Percentiles rank a stretch among this genome's conserved stretches.
Evolutionary conservation across 164 flowering plant genomes (phyloP).

Genomic region (Kalanchoe fedtschenkoi): DNA sequence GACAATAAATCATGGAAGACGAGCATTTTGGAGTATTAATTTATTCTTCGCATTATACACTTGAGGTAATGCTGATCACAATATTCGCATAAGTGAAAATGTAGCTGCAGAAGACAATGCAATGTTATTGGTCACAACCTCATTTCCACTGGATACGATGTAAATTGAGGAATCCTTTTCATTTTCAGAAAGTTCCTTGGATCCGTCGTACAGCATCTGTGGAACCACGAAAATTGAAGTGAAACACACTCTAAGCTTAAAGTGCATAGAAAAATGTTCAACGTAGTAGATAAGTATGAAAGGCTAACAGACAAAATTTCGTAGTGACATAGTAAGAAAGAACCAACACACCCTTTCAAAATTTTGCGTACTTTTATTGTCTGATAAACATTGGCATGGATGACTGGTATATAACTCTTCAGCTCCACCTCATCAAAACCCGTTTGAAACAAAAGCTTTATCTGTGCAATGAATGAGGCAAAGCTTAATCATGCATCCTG

Average conservation of each 20-base stretch:
- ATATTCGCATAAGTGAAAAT: neutral
- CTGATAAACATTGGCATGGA: constrained; percentile 96
- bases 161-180: constrained; percentile 56
- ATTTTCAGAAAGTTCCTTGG: constrained; percentile 80
- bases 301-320: constrained; percentile 6
- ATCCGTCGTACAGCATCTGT: constrained; percentile 80
- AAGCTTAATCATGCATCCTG: neutral
- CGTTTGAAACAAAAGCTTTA: constrained; percentile 86
- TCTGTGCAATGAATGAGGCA: constrained; percentile 34
- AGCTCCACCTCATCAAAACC: constrained; percentile 90
- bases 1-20: neutral
- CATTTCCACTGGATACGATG: constrained; percentile 55
- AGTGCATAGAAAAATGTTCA: neutral
- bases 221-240: constrained; percentile 1
- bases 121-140: constrained; percentile 37
- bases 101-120: neutral
- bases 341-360: constrained; percentile 80
- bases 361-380: constrained; percentile 95
- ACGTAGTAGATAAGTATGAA: neutral
- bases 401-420: constrained; percentile 72
- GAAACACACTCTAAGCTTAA: neutral
- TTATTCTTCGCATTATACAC: neutral
- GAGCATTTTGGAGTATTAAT: neutral
- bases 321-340: constrained; percentile 24
- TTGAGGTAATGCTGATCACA: neutral